These are phyloP conservation scores for Backusella sp. DNA, from an alignment of 192 early-diverging fungal species.

Conservation along the genomic window DNA sequence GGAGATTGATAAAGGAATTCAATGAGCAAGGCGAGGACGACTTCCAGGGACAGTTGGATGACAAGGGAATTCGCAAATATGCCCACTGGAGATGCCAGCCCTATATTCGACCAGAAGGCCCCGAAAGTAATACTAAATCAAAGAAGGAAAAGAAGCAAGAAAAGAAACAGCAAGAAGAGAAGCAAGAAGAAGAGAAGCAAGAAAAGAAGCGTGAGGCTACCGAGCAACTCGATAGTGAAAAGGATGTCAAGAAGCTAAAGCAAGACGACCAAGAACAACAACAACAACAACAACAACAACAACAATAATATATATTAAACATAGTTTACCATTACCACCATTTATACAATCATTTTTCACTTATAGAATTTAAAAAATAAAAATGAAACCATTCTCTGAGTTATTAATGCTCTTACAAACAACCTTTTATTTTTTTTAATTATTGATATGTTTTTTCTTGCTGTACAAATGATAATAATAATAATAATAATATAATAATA, in stretches of 20 bases:
- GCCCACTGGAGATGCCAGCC: conserved; percentile 59
- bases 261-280: neutral
- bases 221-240: neutral
- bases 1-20: neutral
- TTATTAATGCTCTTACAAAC: too few species aligned
- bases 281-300: neutral
- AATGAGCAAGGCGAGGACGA: conserved; percentile 27
- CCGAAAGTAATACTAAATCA: neutral
- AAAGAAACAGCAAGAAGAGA: neutral
- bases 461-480: conserved; percentile 15
- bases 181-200: too few species aligned
- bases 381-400: too few species aligned
- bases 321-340: neutral
- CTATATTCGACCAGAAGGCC: neutral
- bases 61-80: conserved; percentile 44
- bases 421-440: neutral
- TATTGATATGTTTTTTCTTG: neutral
- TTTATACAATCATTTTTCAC: neutral
- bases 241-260: conserved; percentile 2
- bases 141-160: neutral
- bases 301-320: neutral
- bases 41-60: conserved; percentile 35
- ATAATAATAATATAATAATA: neutral
- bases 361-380: too few species aligned
- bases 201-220: neutral